Evolutionary conservation across 164 flowering plant species (phyloP).

Genomic region (Sextonia rubra): DNA sequence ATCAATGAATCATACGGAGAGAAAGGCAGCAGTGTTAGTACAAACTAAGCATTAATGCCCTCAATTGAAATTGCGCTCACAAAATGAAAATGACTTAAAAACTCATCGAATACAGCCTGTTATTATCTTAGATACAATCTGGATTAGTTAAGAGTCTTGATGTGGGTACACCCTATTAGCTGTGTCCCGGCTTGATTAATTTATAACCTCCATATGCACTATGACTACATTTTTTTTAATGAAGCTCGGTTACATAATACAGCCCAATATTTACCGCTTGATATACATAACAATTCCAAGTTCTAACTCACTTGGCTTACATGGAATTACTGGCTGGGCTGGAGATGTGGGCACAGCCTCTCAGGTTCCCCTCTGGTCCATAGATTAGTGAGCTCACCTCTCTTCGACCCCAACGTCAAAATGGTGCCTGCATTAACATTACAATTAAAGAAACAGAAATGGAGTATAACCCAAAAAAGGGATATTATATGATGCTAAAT

Average conservation of each 20-base stretch:
- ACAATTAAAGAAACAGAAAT: neutral
- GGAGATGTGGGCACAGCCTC: conserved; percentile 66
- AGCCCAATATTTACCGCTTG: neutral
- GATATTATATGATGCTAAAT: neutral
- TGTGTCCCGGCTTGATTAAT: too few species aligned
- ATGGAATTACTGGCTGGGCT: conserved; percentile 15
- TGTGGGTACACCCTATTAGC: neutral
- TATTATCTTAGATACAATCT: neutral
- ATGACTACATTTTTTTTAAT: neutral
- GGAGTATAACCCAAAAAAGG: neutral
- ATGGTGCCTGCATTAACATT: conserved; percentile 49
- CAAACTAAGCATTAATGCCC: too few species aligned
- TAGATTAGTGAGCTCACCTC: conserved; percentile 56
- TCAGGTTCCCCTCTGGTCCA: conserved; percentile 77
- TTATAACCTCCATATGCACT: neutral
- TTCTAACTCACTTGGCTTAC: neutral
- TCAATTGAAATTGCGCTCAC: too few species aligned
- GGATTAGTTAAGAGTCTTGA: neutral
- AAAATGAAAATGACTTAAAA: neutral
- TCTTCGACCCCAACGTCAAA: conserved; percentile 51
- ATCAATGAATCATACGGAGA: too few species aligned
- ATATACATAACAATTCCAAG: neutral
- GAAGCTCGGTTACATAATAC: neutral
- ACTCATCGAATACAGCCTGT: neutral
- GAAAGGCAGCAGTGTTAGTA: too few species aligned